These are phyloP conservation scores for Fistulifera solaris DNA, from an alignment of 108 stramenopile genomes.

Conservation along the genomic window DNA sequence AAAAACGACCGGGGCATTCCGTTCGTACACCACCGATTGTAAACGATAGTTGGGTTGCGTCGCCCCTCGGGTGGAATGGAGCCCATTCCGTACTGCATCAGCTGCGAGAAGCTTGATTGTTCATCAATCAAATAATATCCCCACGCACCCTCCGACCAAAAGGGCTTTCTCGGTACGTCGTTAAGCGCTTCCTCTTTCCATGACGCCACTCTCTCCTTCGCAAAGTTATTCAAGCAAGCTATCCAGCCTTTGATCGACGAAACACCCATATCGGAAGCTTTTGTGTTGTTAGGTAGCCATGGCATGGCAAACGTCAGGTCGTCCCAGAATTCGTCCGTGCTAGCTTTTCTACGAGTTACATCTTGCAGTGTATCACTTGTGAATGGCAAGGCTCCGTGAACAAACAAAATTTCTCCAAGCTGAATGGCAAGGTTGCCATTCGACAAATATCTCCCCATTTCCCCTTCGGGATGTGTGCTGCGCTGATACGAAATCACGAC, in stretches of 20 bases:
- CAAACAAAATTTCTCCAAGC: constrained; percentile 49
- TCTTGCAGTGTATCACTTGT: constrained; percentile 12
- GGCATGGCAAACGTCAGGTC: constrained; percentile 56
- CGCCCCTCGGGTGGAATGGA: constrained; percentile 35
- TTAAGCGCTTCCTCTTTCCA: constrained; percentile 37
- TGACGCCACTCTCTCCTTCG: constrained; percentile 25
- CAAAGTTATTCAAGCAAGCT: constrained; percentile 47
- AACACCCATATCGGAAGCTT: constrained; percentile 12
- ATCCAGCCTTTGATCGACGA: constrained; percentile 48
- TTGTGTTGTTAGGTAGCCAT: constrained; percentile 24
- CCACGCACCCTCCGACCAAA: constrained; percentile 72
- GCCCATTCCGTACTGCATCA: constrained; percentile 78
- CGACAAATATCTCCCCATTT: constrained; percentile 63
- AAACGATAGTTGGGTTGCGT: constrained; percentile 64
- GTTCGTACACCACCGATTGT: constrained; percentile 50
- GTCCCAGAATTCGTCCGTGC: constrained; percentile 20
- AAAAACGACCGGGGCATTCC: constrained; percentile 57
- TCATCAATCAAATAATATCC: constrained; percentile 14
- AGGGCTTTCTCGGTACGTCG: neutral
- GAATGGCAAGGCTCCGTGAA: constrained; percentile 75
- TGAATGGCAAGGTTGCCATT: constrained; percentile 37
- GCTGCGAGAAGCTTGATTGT: constrained; percentile 28
- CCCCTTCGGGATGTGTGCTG: constrained; percentile 59
- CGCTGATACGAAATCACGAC: constrained; percentile 60
- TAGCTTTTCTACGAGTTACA: neutral